phyloP scores from a whole-genome alignment of 768 basidiomycete genomes.

The Tulasnella sp. region DNA sequence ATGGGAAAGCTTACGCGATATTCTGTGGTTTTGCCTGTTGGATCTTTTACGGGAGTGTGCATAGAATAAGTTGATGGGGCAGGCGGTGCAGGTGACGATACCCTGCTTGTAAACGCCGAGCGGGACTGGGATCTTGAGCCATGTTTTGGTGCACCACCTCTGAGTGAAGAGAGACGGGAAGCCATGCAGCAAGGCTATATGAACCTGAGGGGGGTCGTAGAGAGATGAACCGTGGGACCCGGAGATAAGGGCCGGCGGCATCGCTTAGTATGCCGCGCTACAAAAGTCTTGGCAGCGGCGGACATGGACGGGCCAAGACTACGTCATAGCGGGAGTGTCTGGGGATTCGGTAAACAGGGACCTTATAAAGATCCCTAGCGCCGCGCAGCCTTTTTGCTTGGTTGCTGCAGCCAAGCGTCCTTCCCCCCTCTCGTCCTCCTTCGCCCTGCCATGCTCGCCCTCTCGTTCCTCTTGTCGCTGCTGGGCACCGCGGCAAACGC shows the following conservation, averaged over 20 bases:
- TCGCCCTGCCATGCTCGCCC: background rate
- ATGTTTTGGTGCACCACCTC: background rate
- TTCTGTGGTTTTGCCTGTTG: conserved; percentile 78
- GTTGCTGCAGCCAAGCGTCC: background rate
- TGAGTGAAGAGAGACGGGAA: background rate
- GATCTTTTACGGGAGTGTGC: conserved; percentile 64
- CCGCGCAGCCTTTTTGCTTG: conserved; percentile 5
- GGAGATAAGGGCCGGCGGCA: conserved; percentile 1
- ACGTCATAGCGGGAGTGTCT: background rate
- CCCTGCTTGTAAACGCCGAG: conserved; percentile 25
- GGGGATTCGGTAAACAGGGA: background rate
- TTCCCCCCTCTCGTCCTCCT: background rate
- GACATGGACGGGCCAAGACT: conserved; percentile 9
- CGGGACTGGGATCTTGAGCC: conserved; percentile 21
- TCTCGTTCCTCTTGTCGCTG: background rate
- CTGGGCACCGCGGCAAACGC: conserved; percentile 7
- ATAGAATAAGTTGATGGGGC: conserved; percentile 16
- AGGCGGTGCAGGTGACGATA: conserved; percentile 18
- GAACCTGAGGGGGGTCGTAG: background rate
- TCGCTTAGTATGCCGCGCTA: background rate
- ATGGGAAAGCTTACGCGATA: conserved; percentile 63
- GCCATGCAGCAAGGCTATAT: background rate
- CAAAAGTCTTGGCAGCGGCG: background rate
- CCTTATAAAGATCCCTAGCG: background rate
- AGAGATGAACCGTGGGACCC: background rate